These are phyloP conservation scores for Talaromyces thailandensis DNA, from an alignment of 495 filamentous ascomycete species.

Conservation along the genomic window DNA sequence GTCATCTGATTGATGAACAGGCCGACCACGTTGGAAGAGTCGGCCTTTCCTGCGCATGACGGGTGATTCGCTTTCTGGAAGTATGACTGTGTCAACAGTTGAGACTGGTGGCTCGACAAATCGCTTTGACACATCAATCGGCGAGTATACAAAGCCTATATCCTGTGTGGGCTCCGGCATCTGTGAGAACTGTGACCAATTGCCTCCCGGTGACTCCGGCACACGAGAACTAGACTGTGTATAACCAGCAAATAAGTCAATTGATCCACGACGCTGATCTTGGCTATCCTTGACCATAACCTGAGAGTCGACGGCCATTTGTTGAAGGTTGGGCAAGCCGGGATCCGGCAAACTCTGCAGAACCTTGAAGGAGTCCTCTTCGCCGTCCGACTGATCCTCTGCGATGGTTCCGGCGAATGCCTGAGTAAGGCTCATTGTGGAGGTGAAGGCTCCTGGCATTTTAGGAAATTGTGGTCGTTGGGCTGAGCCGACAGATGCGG, in stretches of 20 bases:
- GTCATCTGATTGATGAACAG: conserved; percentile 23
- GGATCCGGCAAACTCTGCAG: conserved; percentile 39
- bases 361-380: conserved; percentile 21
- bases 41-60: conserved; percentile 49
- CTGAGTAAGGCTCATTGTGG: conserved; percentile 74
- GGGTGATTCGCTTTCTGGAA: conserved; percentile 51
- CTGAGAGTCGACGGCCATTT: conserved; percentile 39
- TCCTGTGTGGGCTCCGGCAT: conserved; percentile 80
- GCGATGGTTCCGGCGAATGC: conserved; percentile 90
- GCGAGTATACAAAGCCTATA: conserved; percentile 59
- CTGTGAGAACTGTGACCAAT: conserved; percentile 50
- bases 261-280: conserved; percentile 20
- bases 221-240: conserved; percentile 25
- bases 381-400: conserved; percentile 36
- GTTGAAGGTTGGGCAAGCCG: conserved; percentile 29
- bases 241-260: conserved; percentile 22
- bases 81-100: conserved; percentile 59
- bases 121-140: conserved; percentile 45
- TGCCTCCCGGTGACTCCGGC: conserved; percentile 32
- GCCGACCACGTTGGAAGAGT: conserved; percentile 43
- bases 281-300: conserved; percentile 62
- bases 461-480: conserved; percentile 44
- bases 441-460: conserved; percentile 38
- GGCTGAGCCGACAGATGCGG: conserved; percentile 17
- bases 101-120: conserved; percentile 56